Conservation (phyloP, 1,284 basidiomycete genomes). For the Marasmius oreades region DNA sequence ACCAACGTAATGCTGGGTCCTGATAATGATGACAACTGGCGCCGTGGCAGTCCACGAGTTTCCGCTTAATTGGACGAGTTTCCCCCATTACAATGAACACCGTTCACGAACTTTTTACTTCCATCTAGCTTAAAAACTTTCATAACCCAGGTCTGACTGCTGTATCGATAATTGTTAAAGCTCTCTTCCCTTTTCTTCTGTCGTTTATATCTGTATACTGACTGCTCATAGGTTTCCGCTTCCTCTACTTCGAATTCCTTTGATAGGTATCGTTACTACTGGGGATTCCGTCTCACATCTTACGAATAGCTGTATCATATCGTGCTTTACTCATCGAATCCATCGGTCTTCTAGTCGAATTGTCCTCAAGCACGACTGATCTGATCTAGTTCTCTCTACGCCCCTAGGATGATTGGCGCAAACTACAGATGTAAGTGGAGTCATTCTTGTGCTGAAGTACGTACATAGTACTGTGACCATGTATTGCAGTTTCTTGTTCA, state of each 20-base stretch:
- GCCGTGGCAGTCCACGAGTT: background rate
- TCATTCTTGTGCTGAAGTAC: too few species aligned
- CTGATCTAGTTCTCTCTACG: too few species aligned
- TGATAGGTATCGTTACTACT: background rate
- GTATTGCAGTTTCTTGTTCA: too few species aligned
- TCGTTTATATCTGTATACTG: background rate
- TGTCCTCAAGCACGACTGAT: too few species aligned
- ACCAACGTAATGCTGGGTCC: background rate
- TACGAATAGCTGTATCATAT: background rate
- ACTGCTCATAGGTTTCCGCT: background rate
- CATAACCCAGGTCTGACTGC: background rate
- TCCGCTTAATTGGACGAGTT: background rate
- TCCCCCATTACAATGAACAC: background rate
- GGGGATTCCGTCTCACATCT: background rate
- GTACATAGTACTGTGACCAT: too few species aligned
- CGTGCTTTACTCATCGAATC: background rate
- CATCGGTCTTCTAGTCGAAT: too few species aligned
- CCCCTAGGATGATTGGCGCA: too few species aligned
- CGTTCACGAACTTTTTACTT: background rate
- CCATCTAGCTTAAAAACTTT: too few species aligned
- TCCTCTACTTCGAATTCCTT: background rate
- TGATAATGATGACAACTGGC: background rate
- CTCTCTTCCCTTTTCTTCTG: background rate
- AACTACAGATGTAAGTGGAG: too few species aligned
- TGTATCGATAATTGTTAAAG: background rate